Evolutionary conservation across 306 rosid species (phyloP).

Genomic region (Cyamopsis tetragonoloba): DNA sequence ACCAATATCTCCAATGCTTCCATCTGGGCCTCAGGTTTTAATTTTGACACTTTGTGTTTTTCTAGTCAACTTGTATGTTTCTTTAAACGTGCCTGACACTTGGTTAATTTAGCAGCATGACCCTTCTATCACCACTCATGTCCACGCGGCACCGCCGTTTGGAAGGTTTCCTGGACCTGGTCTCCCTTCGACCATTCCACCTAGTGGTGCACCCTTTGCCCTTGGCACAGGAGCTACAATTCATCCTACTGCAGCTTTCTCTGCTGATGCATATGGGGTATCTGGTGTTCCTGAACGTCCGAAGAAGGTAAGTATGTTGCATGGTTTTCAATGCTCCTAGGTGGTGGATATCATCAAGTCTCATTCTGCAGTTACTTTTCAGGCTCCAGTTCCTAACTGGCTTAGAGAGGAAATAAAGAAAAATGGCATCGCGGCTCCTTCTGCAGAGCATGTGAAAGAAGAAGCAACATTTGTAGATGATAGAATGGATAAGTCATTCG

Average conservation of each 20-base stretch:
- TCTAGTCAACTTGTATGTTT: neutral
- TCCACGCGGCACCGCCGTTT: slow-evolving; percentile 60
- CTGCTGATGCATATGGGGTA: slow-evolving; percentile 79
- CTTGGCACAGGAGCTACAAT: slow-evolving; percentile 54
- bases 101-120: slow-evolving; percentile 63
- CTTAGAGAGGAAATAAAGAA: slow-evolving; percentile 94
- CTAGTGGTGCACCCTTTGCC: slow-evolving; percentile 55
- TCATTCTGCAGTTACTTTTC: slow-evolving; percentile 30
- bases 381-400: slow-evolving; percentile 98
- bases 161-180: slow-evolving; percentile 83
- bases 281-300: slow-evolving; percentile 83
- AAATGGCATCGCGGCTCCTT: slow-evolving; percentile 66
- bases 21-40: slow-evolving; percentile 83
- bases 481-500: slow-evolving; percentile 49
- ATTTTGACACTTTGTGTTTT: slow-evolving; percentile 18
- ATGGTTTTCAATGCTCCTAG: slow-evolving; percentile 14
- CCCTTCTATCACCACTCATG: slow-evolving; percentile 61
- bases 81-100: slow-evolving; percentile 25
- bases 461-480: slow-evolving; percentile 43
- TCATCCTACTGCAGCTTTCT: slow-evolving; percentile 55
- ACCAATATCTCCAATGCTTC: slow-evolving; percentile 49
- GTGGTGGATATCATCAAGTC: slow-evolving; percentile 28
- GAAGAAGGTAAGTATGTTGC: slow-evolving; percentile 62
- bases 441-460: slow-evolving; percentile 70
- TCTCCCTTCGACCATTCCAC: slow-evolving; percentile 56